Evolutionary conservation across 2,329 filamentous ascomycete genomes (phyloP).

Genomic region (Meredithiella fracta): DNA sequence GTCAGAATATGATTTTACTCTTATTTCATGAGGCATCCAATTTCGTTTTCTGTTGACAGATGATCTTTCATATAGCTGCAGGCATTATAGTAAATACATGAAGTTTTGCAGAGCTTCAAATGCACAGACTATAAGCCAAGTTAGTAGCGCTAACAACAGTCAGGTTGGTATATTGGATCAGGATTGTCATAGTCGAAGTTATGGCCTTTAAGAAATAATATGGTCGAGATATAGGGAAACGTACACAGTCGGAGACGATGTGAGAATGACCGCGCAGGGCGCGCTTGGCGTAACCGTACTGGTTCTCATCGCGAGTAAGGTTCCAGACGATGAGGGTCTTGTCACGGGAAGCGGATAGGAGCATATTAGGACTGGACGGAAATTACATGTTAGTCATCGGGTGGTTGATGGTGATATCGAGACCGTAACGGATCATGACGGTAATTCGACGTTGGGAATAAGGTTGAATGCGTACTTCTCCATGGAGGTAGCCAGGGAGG

Average conservation of each 20-base stretch:
- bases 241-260: slow-evolving; percentile 99
- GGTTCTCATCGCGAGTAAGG: slow-evolving; percentile 93
- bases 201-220: neutral
- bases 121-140: no score
- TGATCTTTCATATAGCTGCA: neutral
- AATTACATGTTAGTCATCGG: slow-evolving; percentile 10
- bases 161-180: no score
- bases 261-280: slow-evolving; percentile 97
- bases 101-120: no score
- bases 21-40: neutral
- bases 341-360: slow-evolving; percentile 92
- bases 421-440: neutral
- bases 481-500: slow-evolving; percentile 91
- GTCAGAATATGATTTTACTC: neutral
- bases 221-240: slow-evolving; percentile 28
- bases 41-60: neutral
- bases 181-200: no score
- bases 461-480: slow-evolving; percentile 59
- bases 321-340: slow-evolving; percentile 99
- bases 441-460: neutral
- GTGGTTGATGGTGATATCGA: neutral
- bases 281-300: slow-evolving; percentile 98
- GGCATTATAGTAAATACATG: no score
- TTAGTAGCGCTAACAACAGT: no score
- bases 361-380: slow-evolving; percentile 78